A percentile compares a stretch with the other conserved stretches of the same genome.
These are phyloP conservation scores for Colletotrichum musicola DNA, from an alignment of 2,329 filamentous ascomycete genomes.

Conservation along the genomic window DNA sequence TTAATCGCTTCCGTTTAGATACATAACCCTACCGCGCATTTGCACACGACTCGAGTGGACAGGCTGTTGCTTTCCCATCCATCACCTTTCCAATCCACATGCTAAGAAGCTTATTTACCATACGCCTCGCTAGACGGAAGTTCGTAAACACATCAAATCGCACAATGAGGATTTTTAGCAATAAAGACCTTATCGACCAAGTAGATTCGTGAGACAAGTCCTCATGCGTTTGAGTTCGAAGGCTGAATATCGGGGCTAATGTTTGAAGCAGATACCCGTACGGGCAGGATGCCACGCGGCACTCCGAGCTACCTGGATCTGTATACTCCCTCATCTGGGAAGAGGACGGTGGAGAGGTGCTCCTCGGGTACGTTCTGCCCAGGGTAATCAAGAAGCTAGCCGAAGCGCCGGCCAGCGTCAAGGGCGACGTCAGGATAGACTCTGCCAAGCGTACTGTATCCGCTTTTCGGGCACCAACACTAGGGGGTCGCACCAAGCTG, in stretches of 20 bases:
- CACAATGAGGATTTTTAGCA: constrained; percentile 48
- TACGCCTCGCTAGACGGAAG: too few relatives aligned
- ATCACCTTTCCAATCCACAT: too few relatives aligned
- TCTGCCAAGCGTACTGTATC: constrained; percentile 71
- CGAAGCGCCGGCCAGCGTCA: constrained; percentile 61
- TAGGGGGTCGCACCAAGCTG: constrained; percentile 71
- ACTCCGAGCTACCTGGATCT: constrained; percentile 67
- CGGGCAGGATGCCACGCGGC: constrained; percentile 69
- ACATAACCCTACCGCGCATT: too few relatives aligned
- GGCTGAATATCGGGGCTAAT: constrained; percentile 8
- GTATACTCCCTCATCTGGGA: constrained; percentile 77
- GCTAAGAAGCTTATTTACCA: too few relatives aligned
- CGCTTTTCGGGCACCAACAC: constrained; percentile 70
- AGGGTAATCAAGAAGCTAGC: constrained; percentile 63
- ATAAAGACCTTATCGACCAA: constrained; percentile 66
- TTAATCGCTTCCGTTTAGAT: too few relatives aligned
- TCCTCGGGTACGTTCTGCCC: constrained; percentile 72
- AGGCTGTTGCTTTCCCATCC: neutral
- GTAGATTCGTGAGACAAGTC: constrained; percentile 64
- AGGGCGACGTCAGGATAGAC: constrained; percentile 73
- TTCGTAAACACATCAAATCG: neutral
- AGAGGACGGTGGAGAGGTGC: constrained; percentile 71
- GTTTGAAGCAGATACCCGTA: constrained; percentile 78
- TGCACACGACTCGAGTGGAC: constrained; percentile 1
- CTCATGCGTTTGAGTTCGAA: neutral